Percentiles rank a stretch among this genome's conserved stretches.
These are phyloP conservation scores for Apiospora marii DNA, from an alignment of 2,329 filamentous ascomycete species.

Conservation along the genomic window DNA sequence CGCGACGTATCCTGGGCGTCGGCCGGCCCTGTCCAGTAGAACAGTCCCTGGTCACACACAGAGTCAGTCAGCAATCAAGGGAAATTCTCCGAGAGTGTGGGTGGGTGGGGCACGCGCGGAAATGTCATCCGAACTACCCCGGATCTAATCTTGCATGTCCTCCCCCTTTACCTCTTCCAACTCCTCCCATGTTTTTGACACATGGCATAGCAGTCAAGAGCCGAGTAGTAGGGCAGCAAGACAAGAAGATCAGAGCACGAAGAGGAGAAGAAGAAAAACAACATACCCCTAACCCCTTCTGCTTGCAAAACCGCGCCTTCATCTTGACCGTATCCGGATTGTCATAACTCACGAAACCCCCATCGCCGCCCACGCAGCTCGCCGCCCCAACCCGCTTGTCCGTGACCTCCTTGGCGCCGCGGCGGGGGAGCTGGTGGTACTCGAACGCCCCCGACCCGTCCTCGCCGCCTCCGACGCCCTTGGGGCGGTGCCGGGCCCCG, in stretches of 20 bases:
- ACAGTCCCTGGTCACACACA: constrained; percentile 65
- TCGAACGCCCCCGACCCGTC: constrained; percentile 71
- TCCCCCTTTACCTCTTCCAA: background rate
- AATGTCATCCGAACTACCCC: background rate
- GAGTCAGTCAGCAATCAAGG: background rate
- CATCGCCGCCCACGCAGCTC: constrained; percentile 75
- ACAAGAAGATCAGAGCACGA: constrained; percentile 26
- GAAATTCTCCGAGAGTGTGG: constrained; percentile 2
- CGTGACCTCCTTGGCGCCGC: constrained; percentile 68
- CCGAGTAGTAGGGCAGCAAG: background rate
- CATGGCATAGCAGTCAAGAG: background rate
- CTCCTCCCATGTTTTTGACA: background rate
- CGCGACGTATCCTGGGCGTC: constrained; percentile 68
- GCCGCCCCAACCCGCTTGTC: constrained; percentile 75
- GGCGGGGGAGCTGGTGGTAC: constrained; percentile 72
- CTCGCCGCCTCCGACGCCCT: constrained; percentile 65
- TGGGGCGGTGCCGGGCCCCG: constrained; percentile 68
- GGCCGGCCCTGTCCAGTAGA: constrained; percentile 82
- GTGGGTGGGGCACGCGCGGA: background rate
- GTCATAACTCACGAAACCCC: constrained; percentile 83
- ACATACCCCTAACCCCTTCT: constrained; percentile 71
- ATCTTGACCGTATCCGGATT: constrained; percentile 77
- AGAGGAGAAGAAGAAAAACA: background rate
- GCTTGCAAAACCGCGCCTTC: constrained; percentile 77
- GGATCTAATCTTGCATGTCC: background rate